Evolutionary conservation across 192 early-diverging fungal genomes (phyloP).

Genomic region (Umbelopsis sp.): DNA sequence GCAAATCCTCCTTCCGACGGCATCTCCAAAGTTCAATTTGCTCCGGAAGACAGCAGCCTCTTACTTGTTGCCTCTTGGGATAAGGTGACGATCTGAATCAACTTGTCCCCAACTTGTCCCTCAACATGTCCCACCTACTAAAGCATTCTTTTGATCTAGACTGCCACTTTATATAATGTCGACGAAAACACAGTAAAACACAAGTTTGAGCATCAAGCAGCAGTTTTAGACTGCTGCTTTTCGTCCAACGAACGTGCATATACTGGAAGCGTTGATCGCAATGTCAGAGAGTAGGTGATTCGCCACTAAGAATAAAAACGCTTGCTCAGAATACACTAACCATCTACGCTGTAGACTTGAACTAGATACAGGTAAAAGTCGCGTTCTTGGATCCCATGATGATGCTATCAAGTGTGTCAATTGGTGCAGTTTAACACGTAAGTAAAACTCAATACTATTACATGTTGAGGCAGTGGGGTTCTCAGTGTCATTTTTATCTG

Average conservation of each 20-base stretch:
- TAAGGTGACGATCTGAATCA: slow-evolving; percentile 51
- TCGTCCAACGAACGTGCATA: slow-evolving; percentile 54
- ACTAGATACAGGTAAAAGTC: slow-evolving; percentile 53
- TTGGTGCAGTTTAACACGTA: slow-evolving; percentile 53
- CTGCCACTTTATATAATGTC: slow-evolving; percentile 83
- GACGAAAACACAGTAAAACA: slow-evolving; percentile 54
- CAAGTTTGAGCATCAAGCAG: slow-evolving; percentile 63
- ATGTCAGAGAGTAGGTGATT: slow-evolving; percentile 57
- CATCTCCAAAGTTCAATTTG: slow-evolving; percentile 77
- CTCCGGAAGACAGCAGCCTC: slow-evolving; percentile 60
- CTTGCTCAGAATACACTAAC: background rate
- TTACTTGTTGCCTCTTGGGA: slow-evolving; percentile 93
- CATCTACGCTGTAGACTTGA: slow-evolving; percentile 56
- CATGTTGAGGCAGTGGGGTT: background rate
- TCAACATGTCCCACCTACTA: background rate
- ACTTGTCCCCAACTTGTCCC: background rate
- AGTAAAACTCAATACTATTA: slow-evolving; percentile 3
- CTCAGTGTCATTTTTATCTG: background rate
- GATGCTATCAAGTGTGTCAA: slow-evolving; percentile 73
- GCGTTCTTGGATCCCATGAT: slow-evolving; percentile 77
- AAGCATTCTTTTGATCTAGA: slow-evolving; percentile 41
- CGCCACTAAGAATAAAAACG: background rate
- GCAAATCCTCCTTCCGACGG: slow-evolving; percentile 82
- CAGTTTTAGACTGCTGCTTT: slow-evolving; percentile 84
- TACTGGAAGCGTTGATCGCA: slow-evolving; percentile 77